Percentiles rank a stretch among this genome's conserved stretches.
These are phyloP conservation scores for Penicillium sp. DNA, from an alignment of 2,329 filamentous ascomycete genomes.

Conservation along the genomic window DNA sequence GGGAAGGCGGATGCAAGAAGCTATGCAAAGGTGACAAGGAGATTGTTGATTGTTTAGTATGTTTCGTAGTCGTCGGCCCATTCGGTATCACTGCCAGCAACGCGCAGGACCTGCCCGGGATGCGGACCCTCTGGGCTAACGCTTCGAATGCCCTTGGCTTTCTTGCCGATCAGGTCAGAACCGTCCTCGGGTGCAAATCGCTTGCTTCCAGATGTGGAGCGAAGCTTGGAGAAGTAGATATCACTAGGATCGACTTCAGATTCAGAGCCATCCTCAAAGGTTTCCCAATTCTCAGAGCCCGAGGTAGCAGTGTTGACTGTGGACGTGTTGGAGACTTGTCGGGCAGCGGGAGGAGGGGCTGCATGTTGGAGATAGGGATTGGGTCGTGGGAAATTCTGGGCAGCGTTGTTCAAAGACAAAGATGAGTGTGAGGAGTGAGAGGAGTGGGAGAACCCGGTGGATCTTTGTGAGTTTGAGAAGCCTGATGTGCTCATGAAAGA, in stretches of 20 bases:
- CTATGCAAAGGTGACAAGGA: constrained; percentile 5
- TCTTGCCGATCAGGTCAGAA: constrained; percentile 41
- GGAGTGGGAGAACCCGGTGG: constrained; percentile 41
- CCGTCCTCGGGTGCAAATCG: constrained; percentile 52
- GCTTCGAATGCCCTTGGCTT: constrained; percentile 49
- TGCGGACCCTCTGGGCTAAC: constrained; percentile 47
- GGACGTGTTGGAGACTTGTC: constrained; percentile 75
- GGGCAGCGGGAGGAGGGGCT: constrained; percentile 46
- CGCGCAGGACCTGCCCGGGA: constrained; percentile 47
- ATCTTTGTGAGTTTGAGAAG: constrained; percentile 40
- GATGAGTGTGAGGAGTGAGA: constrained; percentile 46
- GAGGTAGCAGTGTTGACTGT: constrained; percentile 66
- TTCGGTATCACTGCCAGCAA: constrained; percentile 54
- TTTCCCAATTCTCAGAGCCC: constrained; percentile 97
- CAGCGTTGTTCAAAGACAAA: constrained; percentile 35
- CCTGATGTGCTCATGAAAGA: constrained; percentile 50
- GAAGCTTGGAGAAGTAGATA: constrained; percentile 76
- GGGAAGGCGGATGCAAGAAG: background rate
- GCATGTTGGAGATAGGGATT: constrained; percentile 40
- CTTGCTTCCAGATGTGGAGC: constrained; percentile 65
- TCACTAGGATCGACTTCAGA: constrained; percentile 73
- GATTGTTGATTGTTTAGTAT: constrained; percentile 32
- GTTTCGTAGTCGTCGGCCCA: constrained; percentile 56
- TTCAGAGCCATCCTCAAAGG: constrained; percentile 83
- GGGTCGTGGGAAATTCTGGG: constrained; percentile 34